Evolutionary conservation across 805 yeast genomes (phyloP), one percentile per base, ranked within the genome.

Genomic region (Hanseniaspora mollemarum): DNA sequence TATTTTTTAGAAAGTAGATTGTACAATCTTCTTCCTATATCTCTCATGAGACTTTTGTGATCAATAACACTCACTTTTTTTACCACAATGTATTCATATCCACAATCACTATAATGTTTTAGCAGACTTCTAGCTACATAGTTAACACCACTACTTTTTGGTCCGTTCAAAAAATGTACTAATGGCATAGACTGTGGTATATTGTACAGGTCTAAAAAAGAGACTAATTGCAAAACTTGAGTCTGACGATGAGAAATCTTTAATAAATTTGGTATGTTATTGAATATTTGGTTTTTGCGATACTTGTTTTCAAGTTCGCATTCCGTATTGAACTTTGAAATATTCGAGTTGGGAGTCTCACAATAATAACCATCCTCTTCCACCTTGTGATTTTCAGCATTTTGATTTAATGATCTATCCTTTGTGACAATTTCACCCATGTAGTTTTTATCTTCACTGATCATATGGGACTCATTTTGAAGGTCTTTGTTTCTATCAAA

Each of bases 1-100:
- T 48, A 48, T 19, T 33, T 48, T 9, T 13, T 35, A 8, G 38
- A 7, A n/a, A 48, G 26, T 2, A 48, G 25, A 5, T 16, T 39
- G 24, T 37, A 39, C 10, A 48, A 21, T 18, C 33, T 31, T 40
- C 51, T 39, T 12, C 45, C 45, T 12, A 28, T 48, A 13, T 36
- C 37, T 35, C 37, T 48, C 22, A 48, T 24, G 9, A 48, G 38
- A n/a, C 45, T 37, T 26, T 48, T 48, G 22, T 40, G 43, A 26
- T 48, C 51, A 18, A 48, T 38, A 15, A 48, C 36, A 9, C 32
- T 40, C 12, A 37, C 41, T 19, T 48, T 48, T 16, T 48, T 48
- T 7, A 48, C 24, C 12, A 29, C 22, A 1, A 39, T 33, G 15
- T 48, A 40, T 25, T 48, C 45, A 48, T 29, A 48, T 3, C 36